Percentiles rank a stretch among this genome's conserved stretches.
phyloP scores from a whole-genome alignment of 768 basidiomycete genomes.

The Mycena floridula region DNA sequence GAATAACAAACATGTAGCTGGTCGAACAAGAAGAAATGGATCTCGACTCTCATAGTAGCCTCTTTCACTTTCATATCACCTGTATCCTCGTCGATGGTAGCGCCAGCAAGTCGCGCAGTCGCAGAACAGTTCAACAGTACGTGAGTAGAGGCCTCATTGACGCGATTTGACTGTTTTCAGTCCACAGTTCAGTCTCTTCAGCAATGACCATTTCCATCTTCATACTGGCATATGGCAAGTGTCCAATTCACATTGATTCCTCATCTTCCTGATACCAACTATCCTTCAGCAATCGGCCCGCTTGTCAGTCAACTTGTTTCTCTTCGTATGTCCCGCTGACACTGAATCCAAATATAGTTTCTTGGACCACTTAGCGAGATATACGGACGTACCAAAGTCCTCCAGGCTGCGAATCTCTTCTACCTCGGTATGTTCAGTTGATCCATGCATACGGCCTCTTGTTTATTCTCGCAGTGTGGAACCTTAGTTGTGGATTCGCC shows the following conservation, averaged over 20 bases:
- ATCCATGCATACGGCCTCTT: not conserved
- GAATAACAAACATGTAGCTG: too few relatives aligned
- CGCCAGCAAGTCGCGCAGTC: constrained; percentile 53
- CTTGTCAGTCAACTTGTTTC: not conserved
- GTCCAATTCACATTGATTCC: constrained; percentile 25
- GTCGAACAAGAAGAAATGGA: constrained; percentile 56
- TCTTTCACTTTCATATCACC: constrained; percentile 65
- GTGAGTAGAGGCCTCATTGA: too few relatives aligned
- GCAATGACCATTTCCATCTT: constrained; percentile 59
- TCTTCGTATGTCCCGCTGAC: not conserved
- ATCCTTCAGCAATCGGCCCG: constrained; percentile 16
- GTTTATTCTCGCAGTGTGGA: constrained; percentile 29
- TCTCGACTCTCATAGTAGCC: constrained; percentile 54
- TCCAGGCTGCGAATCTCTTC: constrained; percentile 61
- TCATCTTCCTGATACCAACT: not conserved
- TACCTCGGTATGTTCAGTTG: constrained; percentile 42
- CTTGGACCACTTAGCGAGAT: constrained; percentile 67
- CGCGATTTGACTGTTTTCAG: too few relatives aligned
- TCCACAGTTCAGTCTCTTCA: constrained; percentile 29
- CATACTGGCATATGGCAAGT: constrained; percentile 53
- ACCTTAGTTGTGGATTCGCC: constrained; percentile 41
- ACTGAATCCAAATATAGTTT: constrained; percentile 20
- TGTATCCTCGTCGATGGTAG: constrained; percentile 68
- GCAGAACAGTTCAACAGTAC: constrained; percentile 47
- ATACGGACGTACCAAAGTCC: constrained; percentile 56